Conservation (phyloP, 805 yeast genomes). For the Debaryomyces castellii region DNA sequence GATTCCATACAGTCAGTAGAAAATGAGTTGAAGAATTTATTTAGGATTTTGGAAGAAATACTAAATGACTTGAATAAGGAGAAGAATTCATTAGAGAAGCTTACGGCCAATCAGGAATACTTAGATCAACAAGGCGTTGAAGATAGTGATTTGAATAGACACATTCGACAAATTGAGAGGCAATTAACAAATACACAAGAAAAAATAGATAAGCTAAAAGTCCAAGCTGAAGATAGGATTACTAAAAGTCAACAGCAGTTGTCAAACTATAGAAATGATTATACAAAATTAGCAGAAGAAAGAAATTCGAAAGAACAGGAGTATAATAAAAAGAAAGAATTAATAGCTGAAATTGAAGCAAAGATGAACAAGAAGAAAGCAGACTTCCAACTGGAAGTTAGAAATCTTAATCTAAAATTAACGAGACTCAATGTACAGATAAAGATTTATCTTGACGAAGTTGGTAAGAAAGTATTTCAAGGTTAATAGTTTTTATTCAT, state of each 20-base stretch:
- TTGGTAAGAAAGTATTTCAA: slow-evolving; percentile 35
- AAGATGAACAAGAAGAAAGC: slow-evolving; percentile 37
- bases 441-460: slow-evolving; percentile 50
- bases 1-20: slow-evolving; percentile 54
- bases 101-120: slow-evolving; percentile 39
- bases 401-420: slow-evolving; percentile 53
- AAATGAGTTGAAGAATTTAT: slow-evolving; percentile 39
- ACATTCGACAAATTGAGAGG: slow-evolving; percentile 45
- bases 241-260: slow-evolving; percentile 41
- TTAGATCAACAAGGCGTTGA: slow-evolving; percentile 37
- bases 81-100: slow-evolving; percentile 38
- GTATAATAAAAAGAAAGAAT: slow-evolving; percentile 45
- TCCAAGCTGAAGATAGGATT: slow-evolving; percentile 47
- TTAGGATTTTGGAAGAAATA: slow-evolving; percentile 53
- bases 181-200: slow-evolving; percentile 52
- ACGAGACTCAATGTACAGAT: slow-evolving; percentile 57
- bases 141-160: slow-evolving; percentile 41
- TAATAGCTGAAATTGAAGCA: slow-evolving; percentile 44
- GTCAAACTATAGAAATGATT: slow-evolving; percentile 43
- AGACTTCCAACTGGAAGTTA: slow-evolving; percentile 52
- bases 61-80: slow-evolving; percentile 45
- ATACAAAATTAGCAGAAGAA: slow-evolving; percentile 48
- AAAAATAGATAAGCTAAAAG: slow-evolving; percentile 42
- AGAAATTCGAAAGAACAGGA: slow-evolving; percentile 49
- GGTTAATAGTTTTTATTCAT: neutral